Evolutionary conservation across 441 rosid genomes (phyloP).

Genomic region (Gossypium lobatum): DNA sequence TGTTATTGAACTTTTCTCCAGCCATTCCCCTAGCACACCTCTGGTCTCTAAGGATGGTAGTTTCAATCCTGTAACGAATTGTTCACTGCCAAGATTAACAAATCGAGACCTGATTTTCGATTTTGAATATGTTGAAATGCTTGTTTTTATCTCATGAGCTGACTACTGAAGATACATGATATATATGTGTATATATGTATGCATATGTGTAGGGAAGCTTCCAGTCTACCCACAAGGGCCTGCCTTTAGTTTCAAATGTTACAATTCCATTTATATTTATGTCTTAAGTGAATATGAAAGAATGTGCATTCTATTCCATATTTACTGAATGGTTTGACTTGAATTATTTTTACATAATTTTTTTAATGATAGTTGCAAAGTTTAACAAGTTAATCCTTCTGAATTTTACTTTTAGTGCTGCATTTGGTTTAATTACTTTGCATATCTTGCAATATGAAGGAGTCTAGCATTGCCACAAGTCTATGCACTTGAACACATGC

Average conservation of each 20-base stretch:
- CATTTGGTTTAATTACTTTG: conserved; percentile 6
- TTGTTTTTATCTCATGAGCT: neutral
- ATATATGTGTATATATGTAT: neutral
- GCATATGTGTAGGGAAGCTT: neutral
- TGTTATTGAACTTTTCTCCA: neutral
- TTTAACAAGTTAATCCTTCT: neutral
- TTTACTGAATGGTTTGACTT: neutral
- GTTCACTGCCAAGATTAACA: neutral
- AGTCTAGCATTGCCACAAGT: neutral
- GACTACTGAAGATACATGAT: neutral
- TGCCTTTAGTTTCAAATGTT: neutral
- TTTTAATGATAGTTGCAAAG: neutral
- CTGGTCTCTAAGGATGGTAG: neutral
- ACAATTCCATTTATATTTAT: neutral
- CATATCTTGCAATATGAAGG: neutral
- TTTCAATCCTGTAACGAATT: neutral
- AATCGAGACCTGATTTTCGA: neutral
- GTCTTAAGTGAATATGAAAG: neutral
- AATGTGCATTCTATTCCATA: neutral
- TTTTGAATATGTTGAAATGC: neutral
- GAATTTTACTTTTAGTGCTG: neutral
- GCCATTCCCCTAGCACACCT: neutral
- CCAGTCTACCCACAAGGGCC: neutral
- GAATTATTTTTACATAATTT: neutral
- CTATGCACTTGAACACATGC: neutral